These are phyloP conservation scores for Leishmania tarentolae DNA, from an alignment of 208 protist genomes.

Conservation along the genomic window DNA sequence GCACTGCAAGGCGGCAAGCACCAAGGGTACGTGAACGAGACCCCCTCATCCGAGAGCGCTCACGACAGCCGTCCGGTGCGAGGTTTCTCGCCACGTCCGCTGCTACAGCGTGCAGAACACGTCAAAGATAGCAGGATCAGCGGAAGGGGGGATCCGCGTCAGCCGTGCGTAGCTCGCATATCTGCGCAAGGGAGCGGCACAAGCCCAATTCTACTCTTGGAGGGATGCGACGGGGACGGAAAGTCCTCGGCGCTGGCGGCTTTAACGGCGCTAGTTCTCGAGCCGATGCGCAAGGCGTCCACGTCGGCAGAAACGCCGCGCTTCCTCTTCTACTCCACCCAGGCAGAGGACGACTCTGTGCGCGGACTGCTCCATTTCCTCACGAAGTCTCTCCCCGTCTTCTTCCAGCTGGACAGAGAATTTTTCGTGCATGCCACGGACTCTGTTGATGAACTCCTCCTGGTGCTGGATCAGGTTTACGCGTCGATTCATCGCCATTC, in stretches of 20 bases:
- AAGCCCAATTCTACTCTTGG: conserved; percentile 61
- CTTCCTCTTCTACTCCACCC: conserved; percentile 68
- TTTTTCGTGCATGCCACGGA: conserved; percentile 54
- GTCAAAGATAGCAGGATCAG: background rate
- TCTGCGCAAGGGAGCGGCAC: background rate
- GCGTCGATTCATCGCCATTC: conserved; percentile 36
- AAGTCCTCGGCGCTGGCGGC: conserved; percentile 71
- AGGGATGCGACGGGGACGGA: conserved; percentile 70
- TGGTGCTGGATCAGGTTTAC: conserved; percentile 60
- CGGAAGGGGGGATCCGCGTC: background rate
- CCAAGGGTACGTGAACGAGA: background rate
- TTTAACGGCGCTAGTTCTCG: conserved; percentile 38
- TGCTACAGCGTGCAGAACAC: background rate
- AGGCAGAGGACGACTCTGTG: conserved; percentile 61
- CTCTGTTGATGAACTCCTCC: conserved; percentile 47
- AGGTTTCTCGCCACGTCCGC: background rate
- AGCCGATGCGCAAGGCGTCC: conserved; percentile 13
- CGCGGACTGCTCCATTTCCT: conserved; percentile 65
- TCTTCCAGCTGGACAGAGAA: conserved; percentile 53
- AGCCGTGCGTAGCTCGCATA: background rate
- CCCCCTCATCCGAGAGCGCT: background rate
- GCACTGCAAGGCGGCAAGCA: background rate
- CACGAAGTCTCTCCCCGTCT: conserved; percentile 36
- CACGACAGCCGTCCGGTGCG: too few species aligned
- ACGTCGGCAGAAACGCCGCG: conserved; percentile 1